Conservation (phyloP, 306 rosid species). For the Malus orientalis region DNA sequence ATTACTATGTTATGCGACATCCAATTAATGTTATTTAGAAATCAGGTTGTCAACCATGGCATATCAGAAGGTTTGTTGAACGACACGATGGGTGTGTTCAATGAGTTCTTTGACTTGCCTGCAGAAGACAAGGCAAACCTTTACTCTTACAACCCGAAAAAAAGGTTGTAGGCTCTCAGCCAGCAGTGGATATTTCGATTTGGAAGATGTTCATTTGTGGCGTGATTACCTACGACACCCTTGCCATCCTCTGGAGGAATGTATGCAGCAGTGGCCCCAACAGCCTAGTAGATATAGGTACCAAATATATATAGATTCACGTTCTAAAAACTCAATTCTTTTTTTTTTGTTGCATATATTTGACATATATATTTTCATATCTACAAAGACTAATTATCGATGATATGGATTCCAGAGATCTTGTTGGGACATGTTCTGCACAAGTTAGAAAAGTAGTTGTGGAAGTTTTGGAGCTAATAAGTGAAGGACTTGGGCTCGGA, state of each 20-base stretch:
- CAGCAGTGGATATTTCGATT: not conserved
- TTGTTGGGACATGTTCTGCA: not conserved
- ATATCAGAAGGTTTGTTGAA: not conserved
- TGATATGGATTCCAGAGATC: no score
- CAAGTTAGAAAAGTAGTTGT: not conserved
- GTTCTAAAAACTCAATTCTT: no score
- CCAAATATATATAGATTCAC: no score
- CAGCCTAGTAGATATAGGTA: not conserved
- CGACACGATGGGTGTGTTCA: conserved; percentile 3
- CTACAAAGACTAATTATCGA: no score
- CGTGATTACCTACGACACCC: not conserved
- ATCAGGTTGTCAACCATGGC: conserved; percentile 13
- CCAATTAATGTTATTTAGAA: not conserved
- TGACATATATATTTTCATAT: no score
- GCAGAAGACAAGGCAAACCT: not conserved
- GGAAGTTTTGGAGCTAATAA: conserved; percentile 12
- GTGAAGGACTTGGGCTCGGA: conserved; percentile 16
- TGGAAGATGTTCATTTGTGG: not conserved
- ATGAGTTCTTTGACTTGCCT: conserved; percentile 18
- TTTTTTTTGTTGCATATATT: no score
- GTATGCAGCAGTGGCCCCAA: no score
- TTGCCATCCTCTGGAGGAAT: not conserved
- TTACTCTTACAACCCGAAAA: not conserved
- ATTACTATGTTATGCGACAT: no score
- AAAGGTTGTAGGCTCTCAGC: not conserved